phyloP scores from a whole-genome alignment of 2,329 filamentous ascomycete species.

The Tolypocladium ovalisporum region DNA sequence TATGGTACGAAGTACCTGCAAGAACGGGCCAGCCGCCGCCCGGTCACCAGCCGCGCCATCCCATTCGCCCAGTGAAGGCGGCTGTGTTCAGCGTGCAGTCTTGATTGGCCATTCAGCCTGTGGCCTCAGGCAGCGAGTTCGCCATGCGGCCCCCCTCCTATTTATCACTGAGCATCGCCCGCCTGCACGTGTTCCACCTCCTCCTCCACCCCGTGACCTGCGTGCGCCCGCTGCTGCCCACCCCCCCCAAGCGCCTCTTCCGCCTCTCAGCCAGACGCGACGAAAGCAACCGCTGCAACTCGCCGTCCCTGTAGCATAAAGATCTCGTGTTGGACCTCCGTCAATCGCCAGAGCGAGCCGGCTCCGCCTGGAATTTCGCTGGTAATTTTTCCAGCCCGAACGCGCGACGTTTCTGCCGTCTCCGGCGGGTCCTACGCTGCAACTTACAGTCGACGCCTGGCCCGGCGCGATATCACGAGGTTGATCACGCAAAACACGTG shows the following conservation, averaged over 20 bases:
- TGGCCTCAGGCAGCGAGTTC: slow-evolving; percentile 5
- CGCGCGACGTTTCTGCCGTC: slow-evolving; percentile 9
- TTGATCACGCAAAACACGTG: slow-evolving; percentile 35
- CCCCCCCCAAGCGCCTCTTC: background rate
- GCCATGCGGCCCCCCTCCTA: background rate
- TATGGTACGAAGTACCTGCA: background rate
- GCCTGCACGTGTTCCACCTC: slow-evolving; percentile 9
- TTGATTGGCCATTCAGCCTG: slow-evolving; percentile 1
- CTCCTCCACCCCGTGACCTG: slow-evolving; percentile 8
- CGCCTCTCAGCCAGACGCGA: background rate
- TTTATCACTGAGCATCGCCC: slow-evolving; percentile 5
- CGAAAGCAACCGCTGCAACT: background rate
- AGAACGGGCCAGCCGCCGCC: background rate
- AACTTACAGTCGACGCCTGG: slow-evolving; percentile 17
- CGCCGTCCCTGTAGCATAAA: slow-evolving; percentile 17
- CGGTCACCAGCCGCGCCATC: background rate
- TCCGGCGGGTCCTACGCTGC: slow-evolving; percentile 9
- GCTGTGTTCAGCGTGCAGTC: background rate
- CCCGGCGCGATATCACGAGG: slow-evolving; percentile 36
- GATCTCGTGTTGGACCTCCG: slow-evolving; percentile 6
- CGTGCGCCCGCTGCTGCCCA: slow-evolving; percentile 1
- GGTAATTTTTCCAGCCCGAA: slow-evolving; percentile 3
- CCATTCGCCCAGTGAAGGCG: background rate
- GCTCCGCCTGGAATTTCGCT: slow-evolving; percentile 2
- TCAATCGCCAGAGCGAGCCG: slow-evolving; percentile 5